A percentile compares a stretch with the other conserved stretches of the same genome.
These are phyloP conservation scores for Aspergillus bridgeri DNA, from an alignment of 495 filamentous ascomycete species.

Conservation along the genomic window DNA sequence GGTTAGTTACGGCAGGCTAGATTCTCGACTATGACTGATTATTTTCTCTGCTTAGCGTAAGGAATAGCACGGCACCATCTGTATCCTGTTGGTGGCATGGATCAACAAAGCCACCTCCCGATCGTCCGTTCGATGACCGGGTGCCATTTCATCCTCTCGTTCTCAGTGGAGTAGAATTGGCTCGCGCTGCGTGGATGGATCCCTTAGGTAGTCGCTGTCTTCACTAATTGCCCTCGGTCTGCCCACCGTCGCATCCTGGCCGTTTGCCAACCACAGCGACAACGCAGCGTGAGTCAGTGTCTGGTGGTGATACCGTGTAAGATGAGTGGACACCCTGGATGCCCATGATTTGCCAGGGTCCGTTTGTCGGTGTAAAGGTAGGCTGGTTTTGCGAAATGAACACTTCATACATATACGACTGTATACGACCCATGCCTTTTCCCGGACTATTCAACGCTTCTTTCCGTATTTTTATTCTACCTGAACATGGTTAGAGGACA, in stretches of 20 bases:
- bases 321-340: neutral
- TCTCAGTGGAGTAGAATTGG: neutral
- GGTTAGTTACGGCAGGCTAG: neutral
- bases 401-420: neutral
- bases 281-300: neutral
- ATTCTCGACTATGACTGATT: neutral
- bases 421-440: neutral
- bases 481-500: too few relatives aligned
- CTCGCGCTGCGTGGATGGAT: neutral
- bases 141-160: neutral
- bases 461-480: neutral
- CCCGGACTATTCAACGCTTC: neutral
- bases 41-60: neutral
- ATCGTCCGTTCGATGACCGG: conserved; percentile 14
- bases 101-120: conserved; percentile 19
- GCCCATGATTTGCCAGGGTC: neutral
- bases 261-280: neutral
- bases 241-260: neutral
- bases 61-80: neutral
- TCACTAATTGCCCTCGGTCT: neutral
- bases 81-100: conserved; percentile 6
- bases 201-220: too few relatives aligned
- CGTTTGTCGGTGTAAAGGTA: neutral
- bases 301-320: neutral
- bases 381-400: neutral